phyloP scores from a whole-genome alignment of 2,329 filamentous ascomycete species.

The Ampelomyces quisqualis region DNA sequence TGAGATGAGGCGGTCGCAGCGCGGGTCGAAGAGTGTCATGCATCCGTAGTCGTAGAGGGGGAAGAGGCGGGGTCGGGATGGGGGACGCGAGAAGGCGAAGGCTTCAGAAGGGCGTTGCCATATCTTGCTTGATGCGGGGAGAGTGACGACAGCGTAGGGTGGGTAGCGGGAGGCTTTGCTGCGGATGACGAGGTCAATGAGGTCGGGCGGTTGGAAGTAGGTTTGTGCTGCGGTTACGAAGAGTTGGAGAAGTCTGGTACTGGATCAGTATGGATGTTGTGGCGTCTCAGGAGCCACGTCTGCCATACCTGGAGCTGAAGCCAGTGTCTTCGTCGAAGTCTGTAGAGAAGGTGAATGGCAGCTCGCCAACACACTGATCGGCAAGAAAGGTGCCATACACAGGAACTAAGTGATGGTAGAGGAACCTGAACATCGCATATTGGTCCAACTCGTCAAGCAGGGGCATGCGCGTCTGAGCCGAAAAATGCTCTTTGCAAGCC shows the following conservation, averaged over 20 bases:
- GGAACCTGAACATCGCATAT: constrained; percentile 22
- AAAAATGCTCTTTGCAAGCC: neutral
- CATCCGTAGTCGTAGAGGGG: too few species aligned
- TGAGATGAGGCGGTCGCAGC: neutral
- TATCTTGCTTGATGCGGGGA: constrained; percentile 11
- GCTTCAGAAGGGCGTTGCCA: constrained; percentile 6
- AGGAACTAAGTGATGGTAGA: constrained; percentile 30
- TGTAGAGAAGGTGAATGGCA: constrained; percentile 22
- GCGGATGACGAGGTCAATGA: constrained; percentile 27
- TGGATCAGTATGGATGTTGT: neutral
- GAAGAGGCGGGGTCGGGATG: too few species aligned
- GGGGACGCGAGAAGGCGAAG: constrained; percentile 1
- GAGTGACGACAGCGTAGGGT: constrained; percentile 14
- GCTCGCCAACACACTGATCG: constrained; percentile 14
- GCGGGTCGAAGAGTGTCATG: neutral
- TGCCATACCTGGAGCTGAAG: constrained; percentile 8
- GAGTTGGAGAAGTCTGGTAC: constrained; percentile 15
- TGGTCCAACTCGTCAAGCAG: constrained; percentile 24
- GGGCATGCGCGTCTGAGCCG: constrained; percentile 1
- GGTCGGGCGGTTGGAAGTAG: constrained; percentile 30
- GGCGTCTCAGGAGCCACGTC: neutral
- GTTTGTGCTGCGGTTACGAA: constrained; percentile 23
- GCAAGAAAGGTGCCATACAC: constrained; percentile 15
- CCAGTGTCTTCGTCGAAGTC: constrained; percentile 4
- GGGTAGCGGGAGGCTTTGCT: constrained; percentile 6